Conservation (phyloP, 108 stramenopile species). For the Chaetoceros tenuissimus region DNA sequence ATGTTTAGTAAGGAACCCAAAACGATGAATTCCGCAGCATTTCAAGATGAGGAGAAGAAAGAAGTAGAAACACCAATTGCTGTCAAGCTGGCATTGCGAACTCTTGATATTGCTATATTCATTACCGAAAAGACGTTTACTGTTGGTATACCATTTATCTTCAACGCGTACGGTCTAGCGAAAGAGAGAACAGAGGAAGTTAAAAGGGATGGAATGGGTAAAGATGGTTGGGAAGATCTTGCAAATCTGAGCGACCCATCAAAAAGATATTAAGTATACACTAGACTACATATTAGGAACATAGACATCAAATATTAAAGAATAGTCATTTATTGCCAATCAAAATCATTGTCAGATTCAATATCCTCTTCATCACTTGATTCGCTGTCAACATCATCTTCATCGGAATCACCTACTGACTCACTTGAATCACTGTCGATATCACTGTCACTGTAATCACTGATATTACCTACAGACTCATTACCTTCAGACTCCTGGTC, state of each 20-base stretch:
- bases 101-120: constrained; percentile 56
- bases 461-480: no score
- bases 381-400: background rate
- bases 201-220: constrained; percentile 26
- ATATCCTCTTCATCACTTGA: background rate
- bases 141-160: constrained; percentile 29
- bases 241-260: constrained; percentile 20
- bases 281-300: background rate
- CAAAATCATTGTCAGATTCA: background rate
- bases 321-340: background rate
- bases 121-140: constrained; percentile 52
- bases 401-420: background rate
- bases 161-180: constrained; percentile 15
- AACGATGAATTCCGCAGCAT: constrained; percentile 11
- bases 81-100: constrained; percentile 31
- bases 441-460: no score
- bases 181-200: constrained; percentile 20
- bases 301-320: background rate
- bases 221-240: constrained; percentile 28
- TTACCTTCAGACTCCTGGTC: no score
- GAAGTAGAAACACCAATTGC: constrained; percentile 27
- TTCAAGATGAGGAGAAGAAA: constrained; percentile 10
- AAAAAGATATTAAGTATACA: constrained; percentile 5
- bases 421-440: no score
- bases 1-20: constrained; percentile 10